phyloP scores from a whole-genome alignment of 495 filamentous ascomycete species.

The Immersiella caudata region DNA sequence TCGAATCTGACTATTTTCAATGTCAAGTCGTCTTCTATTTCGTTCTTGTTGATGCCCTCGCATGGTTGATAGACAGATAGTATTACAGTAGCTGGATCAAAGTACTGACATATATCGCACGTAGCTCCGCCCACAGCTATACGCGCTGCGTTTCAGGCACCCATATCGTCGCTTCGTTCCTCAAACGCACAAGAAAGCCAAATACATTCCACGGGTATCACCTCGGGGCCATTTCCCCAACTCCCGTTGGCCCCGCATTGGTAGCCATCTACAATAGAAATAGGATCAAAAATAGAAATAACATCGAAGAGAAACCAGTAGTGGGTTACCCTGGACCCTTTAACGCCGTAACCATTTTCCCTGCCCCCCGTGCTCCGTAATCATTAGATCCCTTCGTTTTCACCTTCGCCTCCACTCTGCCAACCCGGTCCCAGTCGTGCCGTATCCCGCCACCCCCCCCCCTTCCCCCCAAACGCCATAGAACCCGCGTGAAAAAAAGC shows the following conservation, averaged over 20 bases:
- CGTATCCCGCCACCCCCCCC: too few species aligned
- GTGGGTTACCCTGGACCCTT: not conserved
- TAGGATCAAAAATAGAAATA: not conserved
- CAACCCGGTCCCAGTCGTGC: not conserved
- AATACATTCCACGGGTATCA: conserved; percentile 22
- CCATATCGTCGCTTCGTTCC: not conserved
- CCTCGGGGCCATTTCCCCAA: conserved; percentile 6
- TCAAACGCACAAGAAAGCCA: not conserved
- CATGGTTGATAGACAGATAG: not conserved
- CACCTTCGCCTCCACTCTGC: not conserved
- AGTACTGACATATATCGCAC: not conserved
- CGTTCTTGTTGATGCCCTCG: too few species aligned
- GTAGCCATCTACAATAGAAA: not conserved
- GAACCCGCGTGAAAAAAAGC: not conserved
- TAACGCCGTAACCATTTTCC: not conserved
- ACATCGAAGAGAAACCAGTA: not conserved
- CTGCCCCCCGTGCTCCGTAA: not conserved
- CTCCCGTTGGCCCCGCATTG: not conserved
- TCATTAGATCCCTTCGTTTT: not conserved
- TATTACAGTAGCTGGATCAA: not conserved
- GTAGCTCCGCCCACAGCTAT: not conserved
- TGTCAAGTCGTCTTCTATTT: too few species aligned
- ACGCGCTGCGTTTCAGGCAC: not conserved
- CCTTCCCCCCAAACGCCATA: not conserved
- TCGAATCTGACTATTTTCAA: too few species aligned